Evolutionary conservation across 2,329 filamentous ascomycete species (phyloP).

Genomic region (Colletotrichum sp.): DNA sequence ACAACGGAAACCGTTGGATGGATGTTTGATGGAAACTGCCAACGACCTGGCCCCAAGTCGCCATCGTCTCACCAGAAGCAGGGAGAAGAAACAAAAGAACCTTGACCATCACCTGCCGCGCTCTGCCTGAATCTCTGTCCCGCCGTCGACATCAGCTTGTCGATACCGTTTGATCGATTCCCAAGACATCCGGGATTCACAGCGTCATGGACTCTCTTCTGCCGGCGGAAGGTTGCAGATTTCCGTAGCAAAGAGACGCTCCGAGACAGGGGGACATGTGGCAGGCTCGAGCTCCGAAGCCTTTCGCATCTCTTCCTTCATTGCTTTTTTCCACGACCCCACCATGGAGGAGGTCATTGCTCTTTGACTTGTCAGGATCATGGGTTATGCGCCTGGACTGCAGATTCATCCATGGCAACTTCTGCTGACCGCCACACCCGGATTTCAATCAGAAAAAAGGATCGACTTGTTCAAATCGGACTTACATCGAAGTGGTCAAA

Average conservation of each 20-base stretch:
- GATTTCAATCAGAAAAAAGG: neutral
- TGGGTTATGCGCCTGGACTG: neutral
- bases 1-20: neutral
- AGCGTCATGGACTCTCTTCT: neutral
- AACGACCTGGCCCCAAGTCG: neutral
- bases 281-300: neutral
- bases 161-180: neutral
- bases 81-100: neutral
- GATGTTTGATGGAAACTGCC: neutral
- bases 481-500: neutral
- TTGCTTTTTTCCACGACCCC: slow-evolving; percentile 4
- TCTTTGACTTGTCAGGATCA: neutral
- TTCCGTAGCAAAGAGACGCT: slow-evolving; percentile 11
- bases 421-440: neutral
- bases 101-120: neutral
- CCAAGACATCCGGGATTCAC: neutral
- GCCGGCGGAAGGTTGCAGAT: neutral
- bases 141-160: neutral
- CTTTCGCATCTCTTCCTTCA: slow-evolving; percentile 2
- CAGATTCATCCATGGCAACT: neutral
- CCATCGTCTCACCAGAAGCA: neutral
- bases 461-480: neutral
- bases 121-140: neutral
- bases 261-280: neutral
- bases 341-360: neutral